Evolutionary conservation across 164 flowering plant genomes (phyloP).

Genomic region (Stephania yunnanensis): DNA sequence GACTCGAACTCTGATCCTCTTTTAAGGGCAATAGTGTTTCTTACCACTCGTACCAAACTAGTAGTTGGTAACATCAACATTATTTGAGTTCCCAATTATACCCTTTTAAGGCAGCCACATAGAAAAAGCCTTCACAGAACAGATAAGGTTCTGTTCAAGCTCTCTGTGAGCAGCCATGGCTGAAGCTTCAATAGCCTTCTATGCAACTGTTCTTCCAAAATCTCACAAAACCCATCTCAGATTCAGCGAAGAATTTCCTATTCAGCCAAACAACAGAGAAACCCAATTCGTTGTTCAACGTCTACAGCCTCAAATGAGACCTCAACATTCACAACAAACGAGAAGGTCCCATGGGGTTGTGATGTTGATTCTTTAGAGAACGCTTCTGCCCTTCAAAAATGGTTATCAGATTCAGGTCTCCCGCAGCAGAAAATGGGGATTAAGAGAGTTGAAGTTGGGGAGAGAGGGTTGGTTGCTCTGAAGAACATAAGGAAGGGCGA

Average conservation of each 20-base stretch:
- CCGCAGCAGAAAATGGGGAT: slow-evolving; percentile 86
- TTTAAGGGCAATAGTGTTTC: too few species aligned
- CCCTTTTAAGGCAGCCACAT: neutral
- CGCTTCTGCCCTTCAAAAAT: slow-evolving; percentile 60
- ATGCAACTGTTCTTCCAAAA: slow-evolving; percentile 21
- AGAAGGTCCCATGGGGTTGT: slow-evolving; percentile 75
- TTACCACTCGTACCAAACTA: too few species aligned
- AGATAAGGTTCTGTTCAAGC: slow-evolving; percentile 25
- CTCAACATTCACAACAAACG: slow-evolving; percentile 1
- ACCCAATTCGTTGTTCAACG: slow-evolving; percentile 41
- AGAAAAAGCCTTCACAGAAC: slow-evolving; percentile 2
- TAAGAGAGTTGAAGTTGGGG: slow-evolving; percentile 71
- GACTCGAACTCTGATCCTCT: too few species aligned
- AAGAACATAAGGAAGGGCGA: slow-evolving; percentile 86
- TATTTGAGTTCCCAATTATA: neutral
- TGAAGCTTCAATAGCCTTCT: slow-evolving; percentile 37
- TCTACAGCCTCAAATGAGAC: slow-evolving; percentile 28
- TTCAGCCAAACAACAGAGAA: slow-evolving; percentile 1
- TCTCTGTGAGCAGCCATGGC: slow-evolving; percentile 36
- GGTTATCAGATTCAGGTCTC: slow-evolving; percentile 69
- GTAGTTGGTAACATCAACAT: neutral
- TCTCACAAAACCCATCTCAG: slow-evolving; percentile 23
- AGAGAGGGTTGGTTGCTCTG: slow-evolving; percentile 82
- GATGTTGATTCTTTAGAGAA: slow-evolving; percentile 79
- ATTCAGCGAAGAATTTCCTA: slow-evolving; percentile 6